Percentiles rank a stretch among this genome's conserved stretches.
Evolutionary conservation across 2,329 filamentous ascomycete genomes (phyloP).

Genomic region (Gaeumannomyces tritici): DNA sequence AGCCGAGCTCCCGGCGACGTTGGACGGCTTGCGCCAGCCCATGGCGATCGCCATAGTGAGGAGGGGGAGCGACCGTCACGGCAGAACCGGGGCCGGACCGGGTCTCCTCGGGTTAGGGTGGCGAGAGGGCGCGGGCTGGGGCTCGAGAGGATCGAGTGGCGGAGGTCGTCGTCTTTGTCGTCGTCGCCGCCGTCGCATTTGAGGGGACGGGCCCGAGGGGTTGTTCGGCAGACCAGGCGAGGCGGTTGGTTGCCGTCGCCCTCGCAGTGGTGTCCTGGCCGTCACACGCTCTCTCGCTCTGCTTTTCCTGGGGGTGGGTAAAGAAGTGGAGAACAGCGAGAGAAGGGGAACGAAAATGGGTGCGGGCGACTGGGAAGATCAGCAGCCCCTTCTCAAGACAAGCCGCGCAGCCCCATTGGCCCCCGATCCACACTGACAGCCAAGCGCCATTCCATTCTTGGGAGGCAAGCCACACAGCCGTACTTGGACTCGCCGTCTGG

Average conservation of each 20-base stretch:
- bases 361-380: conserved; percentile 12
- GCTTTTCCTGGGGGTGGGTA: conserved; percentile 9
- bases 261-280: neutral
- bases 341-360: conserved; percentile 5
- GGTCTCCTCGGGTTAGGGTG: neutral
- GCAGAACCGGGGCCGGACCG: neutral
- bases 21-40: conserved; percentile 66
- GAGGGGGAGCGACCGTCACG: conserved; percentile 3
- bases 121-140: neutral
- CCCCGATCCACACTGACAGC: neutral
- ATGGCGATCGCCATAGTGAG: conserved; percentile 56
- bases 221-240: neutral
- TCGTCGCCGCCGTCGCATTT: conserved; percentile 9
- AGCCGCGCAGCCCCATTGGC: neutral
- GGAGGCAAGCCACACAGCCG: neutral
- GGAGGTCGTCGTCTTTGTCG: conserved; percentile 8
- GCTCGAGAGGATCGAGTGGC: neutral
- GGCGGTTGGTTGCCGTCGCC: neutral
- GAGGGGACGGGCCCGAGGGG: neutral
- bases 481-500: neutral
- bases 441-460: neutral
- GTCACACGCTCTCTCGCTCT: neutral
- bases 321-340: conserved; percentile 14
- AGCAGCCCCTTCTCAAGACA: conserved; percentile 7
- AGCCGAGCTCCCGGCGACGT: conserved; percentile 63